Base-by-base conservation (phyloP, 306 rosid genomes). In the Mucuna pruriens region DNA sequence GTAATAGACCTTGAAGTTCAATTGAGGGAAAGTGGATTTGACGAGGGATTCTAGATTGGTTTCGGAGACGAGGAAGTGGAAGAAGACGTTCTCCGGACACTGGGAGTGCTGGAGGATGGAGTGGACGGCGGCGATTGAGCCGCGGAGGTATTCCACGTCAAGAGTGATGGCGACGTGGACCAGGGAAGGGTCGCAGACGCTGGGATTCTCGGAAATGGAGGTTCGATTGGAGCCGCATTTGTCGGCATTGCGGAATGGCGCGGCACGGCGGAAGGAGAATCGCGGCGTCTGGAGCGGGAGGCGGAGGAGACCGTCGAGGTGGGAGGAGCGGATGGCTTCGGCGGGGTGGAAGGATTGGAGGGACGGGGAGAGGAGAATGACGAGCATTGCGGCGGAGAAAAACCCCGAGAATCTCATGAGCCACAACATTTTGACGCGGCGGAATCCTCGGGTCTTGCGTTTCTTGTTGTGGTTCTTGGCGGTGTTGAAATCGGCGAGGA, bases 101-200 rank as follows among this genome's bases (percentile, higher is more conserved):
- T 48, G 76, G 16, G 94, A 87, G 70, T 91, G 94, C 19, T 82
- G 91, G 20, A 91, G 82, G 77, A 91, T 82, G 66, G 94, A 91
- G 76, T 89, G 86, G 29, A 91, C 94, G 39, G 92, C 94, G 10
- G 94, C 94, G 82, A 91, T 82, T 36, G 94, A 91, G 63, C 94
- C 94, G 7, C 94, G 94, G 57, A 91, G 92, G 63, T 91, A 91
- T 29, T 87, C 89, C 6, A 88, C 63, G 38, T 91, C 94, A 4
- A 91, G 94, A 7, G 94, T 91, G 20, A 91, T 91, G 23, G 92
- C 92, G 3, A 91, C 91, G 77, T 91, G 94, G 5, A 89, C 92
- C 40, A 91, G 63, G 78, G 83, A 80, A 8, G 92, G 92, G 77
- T 89, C 87, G 55, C 92, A 89, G 25, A 83, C 85, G 17, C 72